Base-by-base conservation (phyloP, 768 basidiomycete genomes). In the Tephrocybe rancida region DNA sequence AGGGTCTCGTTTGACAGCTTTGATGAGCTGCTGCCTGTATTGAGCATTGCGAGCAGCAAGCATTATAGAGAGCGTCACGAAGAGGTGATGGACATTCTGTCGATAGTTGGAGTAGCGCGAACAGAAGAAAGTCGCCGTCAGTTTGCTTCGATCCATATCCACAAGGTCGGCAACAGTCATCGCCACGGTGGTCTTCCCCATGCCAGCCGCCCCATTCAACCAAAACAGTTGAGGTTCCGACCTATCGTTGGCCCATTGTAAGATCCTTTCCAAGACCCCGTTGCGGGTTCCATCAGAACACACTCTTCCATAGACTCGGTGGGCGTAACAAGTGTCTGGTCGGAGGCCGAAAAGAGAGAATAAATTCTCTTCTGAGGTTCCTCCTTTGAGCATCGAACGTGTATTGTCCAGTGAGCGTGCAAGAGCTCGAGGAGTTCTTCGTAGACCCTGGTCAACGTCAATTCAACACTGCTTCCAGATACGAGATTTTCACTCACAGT, bases 51-150 rank as follows among this genome's bases (percentile, higher is more conserved):
- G 52, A 5, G 52, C 49, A 24, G 55, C 59, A 13, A 60, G 48
- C 18, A 43, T 25, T 24, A 53, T 50, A 27, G 58, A 55, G 32
- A 59, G 58, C n/a, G 58, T 53, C 21, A 56, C 43, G 21, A 59
- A 59, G 5, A 59, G 45, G 18, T 56, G 46, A 5, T 50, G 46
- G 25, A 59, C 57, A 21, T 63, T 50, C 13, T 52, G 55, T 16
- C 56, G 51, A 27, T 61, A 54, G 13, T 27, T 39, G 11, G 53
- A 52, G 21, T 50, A 52, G 10, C 62, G 54, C 9, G 59, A 56
- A 47, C 61, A 64, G 52, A 64, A 63, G 50, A 63, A 64, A 26
- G 53, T 63, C 16, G 62, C 63, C 9, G 61, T 54, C n/a, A 61
- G 35, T 39, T 44, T 50, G 27, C 52, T 54, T 21, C 50, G 49